Percentiles rank a stretch among this genome's conserved stretches.
phyloP scores from a whole-genome alignment of 1,284 basidiomycete species.

The Ustilago trichophora region DNA sequence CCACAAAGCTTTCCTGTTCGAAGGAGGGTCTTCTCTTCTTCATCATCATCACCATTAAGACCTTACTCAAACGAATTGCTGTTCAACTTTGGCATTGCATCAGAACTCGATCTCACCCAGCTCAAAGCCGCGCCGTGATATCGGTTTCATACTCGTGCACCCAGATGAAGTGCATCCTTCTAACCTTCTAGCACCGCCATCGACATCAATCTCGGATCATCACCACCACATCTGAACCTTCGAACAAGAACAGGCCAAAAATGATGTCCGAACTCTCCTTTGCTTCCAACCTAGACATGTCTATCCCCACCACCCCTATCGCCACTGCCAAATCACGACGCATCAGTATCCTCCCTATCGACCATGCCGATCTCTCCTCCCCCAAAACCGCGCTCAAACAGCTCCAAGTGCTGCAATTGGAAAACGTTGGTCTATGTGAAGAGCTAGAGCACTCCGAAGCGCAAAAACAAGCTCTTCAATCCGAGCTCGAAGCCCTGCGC shows the following conservation, averaged over 20 bases:
- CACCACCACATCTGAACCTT: not conserved
- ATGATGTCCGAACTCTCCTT: conserved; percentile 26
- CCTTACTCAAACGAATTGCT: no score
- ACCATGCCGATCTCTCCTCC: conserved; percentile 7
- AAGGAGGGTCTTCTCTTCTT: no score
- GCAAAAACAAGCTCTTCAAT: not conserved
- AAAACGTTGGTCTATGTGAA: conserved; percentile 18
- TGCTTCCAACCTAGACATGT: not conserved
- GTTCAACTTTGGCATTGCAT: no score
- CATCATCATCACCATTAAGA: no score
- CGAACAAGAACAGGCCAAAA: not conserved
- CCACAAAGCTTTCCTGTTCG: no score
- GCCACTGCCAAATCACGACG: conserved; percentile 1
- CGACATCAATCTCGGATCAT: no score
- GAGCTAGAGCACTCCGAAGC: conserved; percentile 11
- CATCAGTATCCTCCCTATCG: conserved; percentile 12
- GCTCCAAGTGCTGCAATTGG: conserved; percentile 18
- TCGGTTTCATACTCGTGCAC: no score
- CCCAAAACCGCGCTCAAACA: conserved; percentile 3
- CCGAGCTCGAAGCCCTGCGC: not conserved
- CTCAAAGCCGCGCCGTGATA: no score
- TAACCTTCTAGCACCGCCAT: no score
- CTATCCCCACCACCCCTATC: not conserved
- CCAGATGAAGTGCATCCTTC: no score
- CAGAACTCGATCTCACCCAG: no score